These are phyloP conservation scores for Ophiognomonia clavigignenti-juglandacearum DNA, from an alignment of 2,329 filamentous ascomycete species.

Conservation along the genomic window DNA sequence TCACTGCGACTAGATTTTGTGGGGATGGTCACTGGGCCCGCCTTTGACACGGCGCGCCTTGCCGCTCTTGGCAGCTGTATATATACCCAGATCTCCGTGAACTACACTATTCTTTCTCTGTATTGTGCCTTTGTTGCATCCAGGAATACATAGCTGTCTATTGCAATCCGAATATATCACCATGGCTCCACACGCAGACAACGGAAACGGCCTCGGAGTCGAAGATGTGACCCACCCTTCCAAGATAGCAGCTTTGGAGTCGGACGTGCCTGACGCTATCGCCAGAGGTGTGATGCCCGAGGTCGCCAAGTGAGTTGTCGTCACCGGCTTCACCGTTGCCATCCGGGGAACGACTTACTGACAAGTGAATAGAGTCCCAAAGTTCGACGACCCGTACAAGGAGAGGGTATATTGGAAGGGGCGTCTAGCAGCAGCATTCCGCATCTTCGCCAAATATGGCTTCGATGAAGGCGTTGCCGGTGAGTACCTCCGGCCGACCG, in stretches of 20 bases:
- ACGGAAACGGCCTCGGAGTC: background rate
- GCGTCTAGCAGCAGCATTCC: conserved; percentile 49
- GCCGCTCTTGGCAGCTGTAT: no score
- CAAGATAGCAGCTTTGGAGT: conserved; percentile 6
- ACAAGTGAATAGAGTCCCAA: conserved; percentile 5
- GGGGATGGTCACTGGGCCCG: no score
- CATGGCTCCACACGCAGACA: conserved; percentile 13
- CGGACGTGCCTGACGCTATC: conserved; percentile 1
- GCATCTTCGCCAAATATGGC: conserved; percentile 52
- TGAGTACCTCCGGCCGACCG: conserved; percentile 52
- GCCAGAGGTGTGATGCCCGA: conserved; percentile 3
- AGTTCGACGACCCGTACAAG: conserved; percentile 25
- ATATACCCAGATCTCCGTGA: no score
- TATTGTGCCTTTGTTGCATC: background rate
- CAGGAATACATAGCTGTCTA: background rate
- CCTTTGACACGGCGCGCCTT: no score
- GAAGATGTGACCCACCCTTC: conserved; percentile 3
- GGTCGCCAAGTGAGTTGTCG: background rate
- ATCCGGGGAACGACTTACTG: background rate
- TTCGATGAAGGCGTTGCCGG: conserved; percentile 61
- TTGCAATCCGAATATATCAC: background rate
- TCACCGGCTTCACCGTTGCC: background rate
- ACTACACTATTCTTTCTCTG: background rate
- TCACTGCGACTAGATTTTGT: no score
- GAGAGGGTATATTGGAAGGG: conserved; percentile 51